Base-by-base conservation (phyloP, 352 stramenopile genomes). In the Phytopythium montanum region DNA sequence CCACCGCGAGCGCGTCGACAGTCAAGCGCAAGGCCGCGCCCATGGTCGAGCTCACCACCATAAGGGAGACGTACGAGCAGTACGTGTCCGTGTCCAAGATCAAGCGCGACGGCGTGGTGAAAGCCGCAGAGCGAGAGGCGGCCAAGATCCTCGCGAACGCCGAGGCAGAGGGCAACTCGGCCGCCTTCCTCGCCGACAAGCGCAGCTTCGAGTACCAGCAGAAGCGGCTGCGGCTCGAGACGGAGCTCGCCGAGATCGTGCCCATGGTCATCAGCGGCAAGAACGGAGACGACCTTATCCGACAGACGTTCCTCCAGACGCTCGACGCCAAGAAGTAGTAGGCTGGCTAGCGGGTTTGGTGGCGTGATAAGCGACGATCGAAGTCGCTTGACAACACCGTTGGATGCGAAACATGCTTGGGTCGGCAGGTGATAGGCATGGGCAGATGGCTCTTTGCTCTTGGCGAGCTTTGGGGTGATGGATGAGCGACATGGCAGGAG, bases 231-330 rank as follows among this genome's bases (percentile, higher is more conserved):
- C 28, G 51, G 28, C 65, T 95, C 23, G 75, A 94, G 60, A 70
- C 74, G 16, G 60, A 68, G 16, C 66, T 95, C 25, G 76, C 87
- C 0, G 52, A 78, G 56, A 66, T 67, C 12, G 71, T 90, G 18
- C 82, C 84, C 13, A 69, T 94, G 60, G 81, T 95, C 13, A 88
- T 95, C 51, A 91, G 80, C 61, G 86, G 86, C 61, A 91, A 93
- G 60, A 88, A 90, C 56, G 86, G 86, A 46, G 84, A 92, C 63
- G 79, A 85, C 12, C 70, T 95, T 49, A 93, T 95, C 50, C 79
- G 79, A 42, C 70, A 83, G 49, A 76, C 74, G 2, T 65, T 88
- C 29, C 64, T 86, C 19, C 73, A 85, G 61, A 85, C 67, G 16
- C 52, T 81, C 6, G 66, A 81, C 26, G 56, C 49, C 54, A 70